Percentiles rank a stretch among this genome's conserved stretches.
Conservation (phyloP, 2,329 filamentous ascomycete genomes). For the Cytospora chrysosperma region DNA sequence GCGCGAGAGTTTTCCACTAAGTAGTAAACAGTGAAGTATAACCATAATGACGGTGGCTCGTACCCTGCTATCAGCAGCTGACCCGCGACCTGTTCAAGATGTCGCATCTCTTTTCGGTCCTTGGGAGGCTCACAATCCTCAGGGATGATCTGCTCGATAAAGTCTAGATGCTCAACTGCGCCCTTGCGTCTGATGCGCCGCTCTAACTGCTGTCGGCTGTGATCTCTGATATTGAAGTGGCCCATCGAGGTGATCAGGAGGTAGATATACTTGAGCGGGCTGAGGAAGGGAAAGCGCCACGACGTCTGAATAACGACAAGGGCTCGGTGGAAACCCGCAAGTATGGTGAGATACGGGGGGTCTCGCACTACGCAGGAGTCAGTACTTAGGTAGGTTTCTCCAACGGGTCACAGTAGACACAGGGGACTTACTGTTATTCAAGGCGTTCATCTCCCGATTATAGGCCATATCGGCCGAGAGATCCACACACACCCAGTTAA, state of each 20-base stretch:
- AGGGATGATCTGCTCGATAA: slow-evolving; percentile 25
- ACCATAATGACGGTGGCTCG: not conserved
- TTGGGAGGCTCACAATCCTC: slow-evolving; percentile 15
- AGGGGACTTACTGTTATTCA: not conserved
- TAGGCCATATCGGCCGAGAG: slow-evolving; percentile 27
- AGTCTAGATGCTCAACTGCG: slow-evolving; percentile 23
- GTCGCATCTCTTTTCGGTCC: slow-evolving; percentile 18
- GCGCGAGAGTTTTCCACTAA: slow-evolving; percentile 39
- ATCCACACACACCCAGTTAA: slow-evolving; percentile 27
- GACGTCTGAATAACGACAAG: not conserved
- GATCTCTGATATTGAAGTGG: slow-evolving; percentile 20
- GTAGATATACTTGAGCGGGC: not conserved
- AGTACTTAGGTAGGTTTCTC: not conserved
- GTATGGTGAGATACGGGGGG: not conserved
- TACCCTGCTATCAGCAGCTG: slow-evolving; percentile 24
- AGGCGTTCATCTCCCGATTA: slow-evolving; percentile 21
- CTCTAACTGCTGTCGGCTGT: slow-evolving; percentile 20
- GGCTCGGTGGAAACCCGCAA: not conserved
- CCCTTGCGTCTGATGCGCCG: slow-evolving; percentile 20
- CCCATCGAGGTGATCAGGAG: not conserved
- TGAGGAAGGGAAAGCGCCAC: slow-evolving; percentile 7
- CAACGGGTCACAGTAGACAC: not conserved
- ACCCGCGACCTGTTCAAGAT: slow-evolving; percentile 21
- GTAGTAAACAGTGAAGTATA: slow-evolving; percentile 32
- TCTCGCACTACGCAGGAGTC: not conserved